Base-by-base conservation (phyloP, 2,329 filamentous ascomycete genomes). In the Chaetothyriales sp. region DNA sequence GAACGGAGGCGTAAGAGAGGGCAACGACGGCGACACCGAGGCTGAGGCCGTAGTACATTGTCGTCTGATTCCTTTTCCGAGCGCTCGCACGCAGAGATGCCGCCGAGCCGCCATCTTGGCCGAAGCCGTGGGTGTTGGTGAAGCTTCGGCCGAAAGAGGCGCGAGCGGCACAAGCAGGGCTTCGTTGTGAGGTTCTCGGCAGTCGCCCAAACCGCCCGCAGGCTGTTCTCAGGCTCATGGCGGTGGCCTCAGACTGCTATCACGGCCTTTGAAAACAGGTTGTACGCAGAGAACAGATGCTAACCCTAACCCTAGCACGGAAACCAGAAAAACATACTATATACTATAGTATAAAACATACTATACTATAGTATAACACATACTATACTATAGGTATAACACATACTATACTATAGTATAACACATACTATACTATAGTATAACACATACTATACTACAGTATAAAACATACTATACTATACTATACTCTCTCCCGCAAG, bases 1-100 rank as follows among this genome's bases (percentile, higher is more conserved):
- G 80, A 22, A 83, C 80, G 13, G 78, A 81, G 56, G 78, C 79
- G 64, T 83, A 83, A 47, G 80, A 77, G 40, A 83, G 67, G 13
- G 80, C 79, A 43, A 81, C 71, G 5, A 80, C 82, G 55, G 77
- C 79, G 40, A 83, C 68, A 47, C 82, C 79, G 49, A 81, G 66
- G 61, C 78, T 82, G 47, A 81, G 69, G 20, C 78, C 74, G 62
- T 83, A 83, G 65, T 81, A 59, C 59, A 62, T 47, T 10, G 58
- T 56, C 5, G 60, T 60, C 22, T 50, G 48, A 44, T 62, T 62
- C 49, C 57, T 60, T 33, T 55, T 50, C 44, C 50, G 52, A 18
- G 58, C 50, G 19, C 56, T 51, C 20, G 57, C 55, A 43, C 54
- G 50, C 22, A 57, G 56, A 43, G 59, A 56, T 29, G 56, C 51